These are phyloP conservation scores for Chlamydomonas sp. DNA, from an alignment of 139 green algal genomes.

Conservation along the genomic window DNA sequence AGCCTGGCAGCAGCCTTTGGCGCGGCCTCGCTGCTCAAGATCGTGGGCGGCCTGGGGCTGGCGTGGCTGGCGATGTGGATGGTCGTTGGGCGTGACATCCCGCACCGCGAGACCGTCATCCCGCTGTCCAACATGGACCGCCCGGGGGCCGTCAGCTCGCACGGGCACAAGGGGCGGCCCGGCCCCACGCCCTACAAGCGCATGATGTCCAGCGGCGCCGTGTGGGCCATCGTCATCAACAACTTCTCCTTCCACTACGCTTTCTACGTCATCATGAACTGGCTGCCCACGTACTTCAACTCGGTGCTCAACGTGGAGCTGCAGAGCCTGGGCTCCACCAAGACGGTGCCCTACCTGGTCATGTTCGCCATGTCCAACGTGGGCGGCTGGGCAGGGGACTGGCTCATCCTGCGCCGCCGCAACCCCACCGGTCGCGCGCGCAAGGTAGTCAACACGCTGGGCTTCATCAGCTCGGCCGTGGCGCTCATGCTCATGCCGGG, in stretches of 20 bases:
- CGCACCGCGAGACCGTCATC: conserved; percentile 65
- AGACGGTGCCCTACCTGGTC: conserved; percentile 92
- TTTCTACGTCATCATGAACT: conserved; percentile 99
- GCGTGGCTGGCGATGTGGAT: conserved; percentile 87
- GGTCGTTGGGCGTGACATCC: conserved; percentile 62
- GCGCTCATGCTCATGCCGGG: conserved; percentile 83
- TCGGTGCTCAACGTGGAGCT: conserved; percentile 82
- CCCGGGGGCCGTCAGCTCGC: not conserved
- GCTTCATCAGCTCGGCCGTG: conserved; percentile 65
- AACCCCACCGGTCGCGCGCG: conserved; percentile 55
- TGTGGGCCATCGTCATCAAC: conserved; percentile 97
- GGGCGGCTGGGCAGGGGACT: conserved; percentile 87
- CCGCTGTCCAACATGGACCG: conserved; percentile 43
- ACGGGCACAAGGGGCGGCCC: conserved; percentile 55
- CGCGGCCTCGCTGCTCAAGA: conserved; percentile 68
- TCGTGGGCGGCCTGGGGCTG: conserved; percentile 79
- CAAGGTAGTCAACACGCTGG: conserved; percentile 92
- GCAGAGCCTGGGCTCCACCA: conserved; percentile 73
- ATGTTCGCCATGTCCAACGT: conserved; percentile 93
- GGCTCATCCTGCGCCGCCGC: conserved; percentile 74
- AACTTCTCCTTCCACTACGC: conserved; percentile 99
- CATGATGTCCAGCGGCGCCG: conserved; percentile 77
- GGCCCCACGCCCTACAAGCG: conserved; percentile 71
- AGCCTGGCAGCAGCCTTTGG: conserved; percentile 65
- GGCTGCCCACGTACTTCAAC: conserved; percentile 98